A percentile compares a stretch with the other conserved stretches of the same genome.
phyloP scores from a whole-genome alignment of 805 yeast species.

The Cyberlindnera euphorbiiphila region DNA sequence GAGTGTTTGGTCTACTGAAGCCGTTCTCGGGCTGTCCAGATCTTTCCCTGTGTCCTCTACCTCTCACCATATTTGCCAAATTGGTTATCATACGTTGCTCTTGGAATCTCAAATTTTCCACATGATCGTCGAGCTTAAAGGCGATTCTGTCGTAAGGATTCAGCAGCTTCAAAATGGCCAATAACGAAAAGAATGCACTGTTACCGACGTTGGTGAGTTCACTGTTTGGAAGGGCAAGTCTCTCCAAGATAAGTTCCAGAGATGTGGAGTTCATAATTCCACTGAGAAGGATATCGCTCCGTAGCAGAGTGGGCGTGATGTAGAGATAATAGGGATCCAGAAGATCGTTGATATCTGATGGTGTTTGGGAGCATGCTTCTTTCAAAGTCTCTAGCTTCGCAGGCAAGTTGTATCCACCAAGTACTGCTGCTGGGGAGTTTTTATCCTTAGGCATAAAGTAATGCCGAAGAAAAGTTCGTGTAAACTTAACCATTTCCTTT shows the following conservation, averaged over 20 bases:
- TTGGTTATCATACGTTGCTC: slow-evolving; percentile 10
- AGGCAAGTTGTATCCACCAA: slow-evolving; percentile 12
- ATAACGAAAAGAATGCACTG: slow-evolving; percentile 16
- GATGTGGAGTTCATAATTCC: slow-evolving; percentile 10
- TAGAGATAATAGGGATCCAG: slow-evolving; percentile 18
- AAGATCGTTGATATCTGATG: slow-evolving; percentile 3
- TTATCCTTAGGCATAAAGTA: slow-evolving; percentile 3
- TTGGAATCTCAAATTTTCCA: slow-evolving; percentile 15
- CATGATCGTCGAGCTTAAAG: slow-evolving; percentile 15
- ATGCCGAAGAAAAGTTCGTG: slow-evolving; percentile 1
- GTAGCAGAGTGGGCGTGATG: slow-evolving; percentile 13
- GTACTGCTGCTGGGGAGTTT: background rate
- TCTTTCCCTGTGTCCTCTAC: background rate
- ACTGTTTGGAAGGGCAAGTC: slow-evolving; percentile 17
- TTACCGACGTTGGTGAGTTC: slow-evolving; percentile 19
- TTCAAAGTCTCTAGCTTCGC: slow-evolving; percentile 2
- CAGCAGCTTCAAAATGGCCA: slow-evolving; percentile 15
- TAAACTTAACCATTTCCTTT: slow-evolving; percentile 12
- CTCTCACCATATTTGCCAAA: slow-evolving; percentile 6
- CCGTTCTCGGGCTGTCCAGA: background rate
- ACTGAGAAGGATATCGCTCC: slow-evolving; percentile 1
- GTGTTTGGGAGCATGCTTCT: slow-evolving; percentile 2
- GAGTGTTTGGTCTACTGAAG: slow-evolving; percentile 4
- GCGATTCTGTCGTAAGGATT: slow-evolving; percentile 19
- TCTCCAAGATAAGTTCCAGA: slow-evolving; percentile 14